phyloP scores from a whole-genome alignment of 2,329 filamentous ascomycete genomes.

The Scytalidium lignicola region DNA sequence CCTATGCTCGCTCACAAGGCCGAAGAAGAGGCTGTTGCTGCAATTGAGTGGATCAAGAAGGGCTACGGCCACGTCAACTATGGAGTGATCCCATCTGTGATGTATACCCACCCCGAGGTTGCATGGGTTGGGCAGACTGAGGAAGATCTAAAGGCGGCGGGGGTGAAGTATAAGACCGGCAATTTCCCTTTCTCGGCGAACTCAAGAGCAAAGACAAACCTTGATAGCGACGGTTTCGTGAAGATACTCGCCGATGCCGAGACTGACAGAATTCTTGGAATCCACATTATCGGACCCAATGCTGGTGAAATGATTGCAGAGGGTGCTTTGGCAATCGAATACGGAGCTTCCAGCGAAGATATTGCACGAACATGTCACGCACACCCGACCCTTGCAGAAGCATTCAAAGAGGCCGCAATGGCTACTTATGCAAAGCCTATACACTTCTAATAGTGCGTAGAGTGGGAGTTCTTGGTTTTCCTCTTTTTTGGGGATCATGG shows the following conservation, averaged over 20 bases:
- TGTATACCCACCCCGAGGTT: slow-evolving; percentile 99
- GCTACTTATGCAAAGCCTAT: slow-evolving; percentile 92
- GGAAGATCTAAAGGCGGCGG: slow-evolving; percentile 85
- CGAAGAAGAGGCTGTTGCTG: slow-evolving; percentile 94
- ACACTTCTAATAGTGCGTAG: slow-evolving; percentile 64
- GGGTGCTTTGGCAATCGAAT: slow-evolving; percentile 90
- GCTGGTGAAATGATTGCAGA: slow-evolving; percentile 99
- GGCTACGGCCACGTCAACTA: slow-evolving; percentile 99
- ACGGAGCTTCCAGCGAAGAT: slow-evolving; percentile 92
- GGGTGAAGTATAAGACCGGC: slow-evolving; percentile 88
- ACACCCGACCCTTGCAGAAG: slow-evolving; percentile 90
- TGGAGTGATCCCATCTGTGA: slow-evolving; percentile 92
- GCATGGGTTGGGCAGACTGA: slow-evolving; percentile 98
- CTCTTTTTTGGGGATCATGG: neutral
- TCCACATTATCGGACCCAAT: slow-evolving; percentile 94
- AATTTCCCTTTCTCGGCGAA: slow-evolving; percentile 98
- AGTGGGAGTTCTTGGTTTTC: slow-evolving; percentile 2
- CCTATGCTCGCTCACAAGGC: slow-evolving; percentile 99
- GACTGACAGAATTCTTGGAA: slow-evolving; percentile 90
- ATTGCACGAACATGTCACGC: slow-evolving; percentile 93
- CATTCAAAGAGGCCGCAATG: slow-evolving; percentile 99
- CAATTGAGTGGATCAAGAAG: slow-evolving; percentile 96
- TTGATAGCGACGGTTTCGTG: slow-evolving; percentile 91
- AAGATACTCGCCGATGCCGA: slow-evolving; percentile 96
- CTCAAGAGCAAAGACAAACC: slow-evolving; percentile 97